Evolutionary conservation across 305 asterid genomes (phyloP).

Genomic region (Solanum hybrid): DNA sequence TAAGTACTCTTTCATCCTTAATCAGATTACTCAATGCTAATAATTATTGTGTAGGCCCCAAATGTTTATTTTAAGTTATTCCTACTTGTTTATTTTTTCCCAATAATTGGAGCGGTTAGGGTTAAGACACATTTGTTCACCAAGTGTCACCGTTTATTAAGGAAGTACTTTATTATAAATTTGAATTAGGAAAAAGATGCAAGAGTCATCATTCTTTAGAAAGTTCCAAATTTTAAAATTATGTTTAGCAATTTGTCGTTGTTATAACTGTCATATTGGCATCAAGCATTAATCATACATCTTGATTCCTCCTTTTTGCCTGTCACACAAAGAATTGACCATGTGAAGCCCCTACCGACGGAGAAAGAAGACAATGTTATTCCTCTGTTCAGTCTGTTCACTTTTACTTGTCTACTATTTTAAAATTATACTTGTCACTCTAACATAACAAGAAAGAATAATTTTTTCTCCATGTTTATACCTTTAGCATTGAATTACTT

Average conservation of each 20-base stretch:
- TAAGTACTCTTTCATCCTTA: rapidly evolving
- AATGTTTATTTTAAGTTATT: not conserved
- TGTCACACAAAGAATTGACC: not conserved
- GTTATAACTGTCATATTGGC: not conserved
- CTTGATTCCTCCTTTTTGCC: not conserved
- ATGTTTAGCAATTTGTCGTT: not conserved
- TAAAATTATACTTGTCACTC: not conserved
- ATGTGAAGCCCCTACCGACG: not conserved
- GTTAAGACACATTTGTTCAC: not conserved
- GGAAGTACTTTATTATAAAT: not conserved
- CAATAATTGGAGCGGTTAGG: not conserved
- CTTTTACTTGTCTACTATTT: no score
- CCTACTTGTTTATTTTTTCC: not conserved
- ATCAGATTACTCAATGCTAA: no score
- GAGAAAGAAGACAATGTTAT: not conserved
- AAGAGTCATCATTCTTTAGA: not conserved
- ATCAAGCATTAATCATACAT: not conserved
- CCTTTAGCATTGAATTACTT: not conserved
- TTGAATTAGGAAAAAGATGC: not conserved
- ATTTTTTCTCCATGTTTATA: not conserved
- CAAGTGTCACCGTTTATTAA: not conserved
- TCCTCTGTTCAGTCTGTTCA: no score
- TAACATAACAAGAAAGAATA: not conserved
- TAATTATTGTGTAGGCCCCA: not conserved
- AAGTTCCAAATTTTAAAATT: not conserved